Evolutionary conservation across 352 stramenopile genomes (phyloP), one percentile per base, ranked within the genome.

Genomic region (Phytopythium sindhum): DNA sequence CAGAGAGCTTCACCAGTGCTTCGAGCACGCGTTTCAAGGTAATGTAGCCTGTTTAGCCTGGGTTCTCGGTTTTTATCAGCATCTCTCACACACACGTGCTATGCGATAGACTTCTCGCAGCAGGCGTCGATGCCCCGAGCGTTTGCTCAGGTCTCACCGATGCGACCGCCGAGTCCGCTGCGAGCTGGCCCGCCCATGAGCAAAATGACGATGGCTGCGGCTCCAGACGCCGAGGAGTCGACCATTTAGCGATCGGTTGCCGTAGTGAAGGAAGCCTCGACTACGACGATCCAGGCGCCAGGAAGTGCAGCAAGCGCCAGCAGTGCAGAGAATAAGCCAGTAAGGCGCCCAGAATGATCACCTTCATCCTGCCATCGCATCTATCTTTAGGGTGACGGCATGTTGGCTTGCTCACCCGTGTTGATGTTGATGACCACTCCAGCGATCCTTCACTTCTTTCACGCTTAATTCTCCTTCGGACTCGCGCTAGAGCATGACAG

Each of bases 1-100:
- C 8, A 53, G 8, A 4, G 72, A 83, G 14, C 47, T 83, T 6
- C 65, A 66, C 5, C 33, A 53, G 19, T 80, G 69, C 50, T 83
- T 83, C 42, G 72, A 72, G 56, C 31, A 57, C 31, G 52, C 50
- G 0, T 53, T 75, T 15, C 17, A 61, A 62, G 68, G 68, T 69
- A 60, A 0, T 17, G 7, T 39, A 10, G 17, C 8, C 2, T 60
- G 42, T 2, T 35, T 23, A 37, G 19, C 9, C 2, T 56, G 23
- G 23, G n/a, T 37, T 3, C 21, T 31, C 2, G 12, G 28, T 17
- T 28, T 37, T 29, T 58, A 31, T 31, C 15, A 29, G 6, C 26
- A 9, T 11, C 47, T 54, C 12, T 35, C 24, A 21, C 41, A 2
- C 17, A 28, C 29, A 3, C 35, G 21, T 57, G 26, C 12, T 15